Conservation (phyloP, 805 yeast genomes). For the Cyberlindnera euphorbiiphila region DNA sequence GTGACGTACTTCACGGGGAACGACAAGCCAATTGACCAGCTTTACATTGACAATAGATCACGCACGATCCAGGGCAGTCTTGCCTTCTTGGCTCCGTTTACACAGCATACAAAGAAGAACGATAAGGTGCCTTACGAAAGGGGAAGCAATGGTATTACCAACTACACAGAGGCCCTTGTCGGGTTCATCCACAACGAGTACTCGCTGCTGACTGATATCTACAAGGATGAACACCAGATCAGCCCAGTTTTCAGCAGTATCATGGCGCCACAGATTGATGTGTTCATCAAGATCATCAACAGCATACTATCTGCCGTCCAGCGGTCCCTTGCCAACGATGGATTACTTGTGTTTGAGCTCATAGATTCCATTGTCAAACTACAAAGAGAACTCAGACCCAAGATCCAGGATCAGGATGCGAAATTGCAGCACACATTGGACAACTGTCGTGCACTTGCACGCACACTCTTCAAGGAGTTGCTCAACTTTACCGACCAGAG, state of each 20-base stretch:
- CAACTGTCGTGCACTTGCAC: constrained; percentile 30
- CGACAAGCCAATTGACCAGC: constrained; percentile 30
- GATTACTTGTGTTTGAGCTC: constrained; percentile 54
- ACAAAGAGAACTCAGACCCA: constrained; percentile 30
- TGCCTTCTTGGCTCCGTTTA: constrained; percentile 43
- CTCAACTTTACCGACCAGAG: constrained; percentile 52
- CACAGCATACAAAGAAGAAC: constrained; percentile 35
- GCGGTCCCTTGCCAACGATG: constrained; percentile 42
- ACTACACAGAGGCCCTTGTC: constrained; percentile 49
- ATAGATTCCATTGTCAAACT: constrained; percentile 44
- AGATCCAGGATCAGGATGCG: constrained; percentile 21
- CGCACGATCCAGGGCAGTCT: constrained; percentile 40
- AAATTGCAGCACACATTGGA: constrained; percentile 21
- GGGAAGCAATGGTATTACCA: constrained; percentile 55
- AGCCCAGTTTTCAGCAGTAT: constrained; percentile 31
- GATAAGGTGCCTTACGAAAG: constrained; percentile 51
- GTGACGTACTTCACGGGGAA: constrained; percentile 41
- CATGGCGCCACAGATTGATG: constrained; percentile 34
- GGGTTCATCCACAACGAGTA: constrained; percentile 48
- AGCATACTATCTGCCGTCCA: constrained; percentile 38
- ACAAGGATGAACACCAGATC: constrained; percentile 31
- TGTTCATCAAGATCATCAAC: constrained; percentile 37
- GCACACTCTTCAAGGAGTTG: constrained; percentile 50
- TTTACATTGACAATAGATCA: constrained; percentile 40
- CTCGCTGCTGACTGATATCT: constrained; percentile 42